Evolutionary conservation across 768 basidiomycete species (phyloP).

Genomic region (Kwoniella sp.): DNA sequence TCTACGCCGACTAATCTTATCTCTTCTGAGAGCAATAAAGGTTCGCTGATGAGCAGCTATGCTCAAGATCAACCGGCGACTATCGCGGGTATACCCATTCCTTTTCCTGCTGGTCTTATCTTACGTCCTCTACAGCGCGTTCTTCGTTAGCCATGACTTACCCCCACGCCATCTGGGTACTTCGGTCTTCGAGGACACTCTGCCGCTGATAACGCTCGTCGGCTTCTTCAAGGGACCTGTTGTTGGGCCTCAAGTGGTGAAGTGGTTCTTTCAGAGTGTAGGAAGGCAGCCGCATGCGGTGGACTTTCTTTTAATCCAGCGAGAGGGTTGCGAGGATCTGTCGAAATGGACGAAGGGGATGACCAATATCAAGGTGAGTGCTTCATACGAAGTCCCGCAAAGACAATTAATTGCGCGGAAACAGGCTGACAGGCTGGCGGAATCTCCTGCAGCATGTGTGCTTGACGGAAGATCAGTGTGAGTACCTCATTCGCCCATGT

Average conservation of each 20-base stretch:
- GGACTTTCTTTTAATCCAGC: constrained; percentile 28
- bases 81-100: neutral
- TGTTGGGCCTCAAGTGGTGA: neutral
- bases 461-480: constrained; percentile 23
- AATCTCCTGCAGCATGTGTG: constrained; percentile 16
- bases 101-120: neutral
- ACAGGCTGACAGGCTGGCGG: neutral
- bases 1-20: no score
- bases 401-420: neutral
- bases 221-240: neutral
- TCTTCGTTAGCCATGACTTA: neutral
- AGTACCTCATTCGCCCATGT: neutral
- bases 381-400: neutral
- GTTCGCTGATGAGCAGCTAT: no score
- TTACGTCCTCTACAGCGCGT: neutral
- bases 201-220: constrained; percentile 11
- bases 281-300: constrained; percentile 25
- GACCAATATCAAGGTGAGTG: constrained; percentile 28
- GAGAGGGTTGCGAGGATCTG: constrained; percentile 21
- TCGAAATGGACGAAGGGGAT: constrained; percentile 13
- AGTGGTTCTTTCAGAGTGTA: constrained; percentile 31
- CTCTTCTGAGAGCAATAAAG: no score
- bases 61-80: neutral
- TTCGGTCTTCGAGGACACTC: constrained; percentile 1
- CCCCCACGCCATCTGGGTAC: neutral